phyloP scores from a whole-genome alignment of 106 monocot species.

The Hemerocallis citrina region DNA sequence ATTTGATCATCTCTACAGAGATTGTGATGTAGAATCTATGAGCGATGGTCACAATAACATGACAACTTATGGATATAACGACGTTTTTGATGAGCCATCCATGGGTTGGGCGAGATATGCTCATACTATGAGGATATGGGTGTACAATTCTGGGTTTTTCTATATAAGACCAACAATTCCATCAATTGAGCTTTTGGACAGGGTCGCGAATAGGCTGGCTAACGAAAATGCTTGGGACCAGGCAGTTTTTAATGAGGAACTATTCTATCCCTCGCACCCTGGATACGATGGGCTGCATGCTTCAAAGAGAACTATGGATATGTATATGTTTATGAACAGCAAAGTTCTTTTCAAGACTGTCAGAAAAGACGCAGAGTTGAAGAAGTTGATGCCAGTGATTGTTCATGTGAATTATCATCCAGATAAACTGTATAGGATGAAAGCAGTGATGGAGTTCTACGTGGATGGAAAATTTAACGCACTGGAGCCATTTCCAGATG shows the following conservation, averaged over 20 bases:
- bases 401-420: slow-evolving; percentile 83
- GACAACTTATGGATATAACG: slow-evolving; percentile 87
- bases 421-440: slow-evolving; percentile 72
- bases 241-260: slow-evolving; percentile 96
- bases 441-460: slow-evolving; percentile 86
- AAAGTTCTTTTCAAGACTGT: slow-evolving; percentile 87
- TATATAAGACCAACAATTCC: slow-evolving; percentile 83
- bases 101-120: slow-evolving; percentile 97
- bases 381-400: slow-evolving; percentile 58
- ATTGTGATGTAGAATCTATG: slow-evolving; percentile 96
- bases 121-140: slow-evolving; percentile 97
- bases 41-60: slow-evolving; percentile 81
- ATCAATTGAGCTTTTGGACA: slow-evolving; percentile 89
- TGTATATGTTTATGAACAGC: slow-evolving; percentile 96
- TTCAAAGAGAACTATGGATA: slow-evolving; percentile 87
- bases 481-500: slow-evolving; percentile 64
- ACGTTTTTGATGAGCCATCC: slow-evolving; percentile 82
- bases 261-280: slow-evolving; percentile 73
- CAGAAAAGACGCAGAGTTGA: slow-evolving; percentile 51
- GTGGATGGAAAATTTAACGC: slow-evolving; percentile 56
- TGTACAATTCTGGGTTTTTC: slow-evolving; percentile 95
- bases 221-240: slow-evolving; percentile 72
- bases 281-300: slow-evolving; percentile 89
- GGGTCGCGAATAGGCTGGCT: slow-evolving; percentile 61
- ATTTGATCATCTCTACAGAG: slow-evolving; percentile 79